Conservation (phyloP, 2,329 filamentous ascomycete genomes). For the Zelopaecilomyces penicillatus region DNA sequence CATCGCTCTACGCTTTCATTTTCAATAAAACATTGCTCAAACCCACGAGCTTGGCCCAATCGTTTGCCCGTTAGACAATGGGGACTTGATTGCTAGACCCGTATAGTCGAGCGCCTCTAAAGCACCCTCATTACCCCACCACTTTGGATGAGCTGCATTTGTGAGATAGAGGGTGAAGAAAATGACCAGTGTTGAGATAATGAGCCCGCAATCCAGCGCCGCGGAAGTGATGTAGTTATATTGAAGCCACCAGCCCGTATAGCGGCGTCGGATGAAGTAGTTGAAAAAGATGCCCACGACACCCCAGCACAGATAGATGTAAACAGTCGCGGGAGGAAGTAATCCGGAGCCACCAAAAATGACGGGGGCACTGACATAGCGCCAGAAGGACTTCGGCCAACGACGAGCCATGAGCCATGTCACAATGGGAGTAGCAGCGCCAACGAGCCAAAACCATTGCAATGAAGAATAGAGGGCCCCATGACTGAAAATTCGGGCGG, state of each 20-base stretch:
- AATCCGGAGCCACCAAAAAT: conserved; percentile 57
- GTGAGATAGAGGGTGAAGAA: conserved; percentile 61
- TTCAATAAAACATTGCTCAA: conserved; percentile 19
- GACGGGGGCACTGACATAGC: conserved; percentile 60
- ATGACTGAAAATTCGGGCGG: conserved; percentile 58
- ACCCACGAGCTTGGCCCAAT: conserved; percentile 46
- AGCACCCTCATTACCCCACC: conserved; percentile 52
- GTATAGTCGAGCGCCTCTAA: conserved; percentile 39
- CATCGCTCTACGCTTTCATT: not conserved
- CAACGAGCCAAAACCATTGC: conserved; percentile 65
- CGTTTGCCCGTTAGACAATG: conserved; percentile 33
- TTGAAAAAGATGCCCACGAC: conserved; percentile 61
- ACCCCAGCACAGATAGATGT: conserved; percentile 66
- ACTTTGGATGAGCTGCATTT: conserved; percentile 43
- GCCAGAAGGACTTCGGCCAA: conserved; percentile 52
- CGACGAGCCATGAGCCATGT: conserved; percentile 54
- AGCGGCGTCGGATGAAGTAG: conserved; percentile 55
- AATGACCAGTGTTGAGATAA: conserved; percentile 58
- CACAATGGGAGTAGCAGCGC: conserved; percentile 52
- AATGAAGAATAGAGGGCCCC: conserved; percentile 54
- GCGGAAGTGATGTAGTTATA: conserved; percentile 72
- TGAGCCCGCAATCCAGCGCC: conserved; percentile 60
- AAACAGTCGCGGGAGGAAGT: conserved; percentile 61
- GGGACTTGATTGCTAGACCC: conserved; percentile 34
- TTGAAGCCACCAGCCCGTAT: conserved; percentile 66